Evolutionary conservation across 495 filamentous ascomycete genomes (phyloP).

Genomic region (Bombardia bombarda): DNA sequence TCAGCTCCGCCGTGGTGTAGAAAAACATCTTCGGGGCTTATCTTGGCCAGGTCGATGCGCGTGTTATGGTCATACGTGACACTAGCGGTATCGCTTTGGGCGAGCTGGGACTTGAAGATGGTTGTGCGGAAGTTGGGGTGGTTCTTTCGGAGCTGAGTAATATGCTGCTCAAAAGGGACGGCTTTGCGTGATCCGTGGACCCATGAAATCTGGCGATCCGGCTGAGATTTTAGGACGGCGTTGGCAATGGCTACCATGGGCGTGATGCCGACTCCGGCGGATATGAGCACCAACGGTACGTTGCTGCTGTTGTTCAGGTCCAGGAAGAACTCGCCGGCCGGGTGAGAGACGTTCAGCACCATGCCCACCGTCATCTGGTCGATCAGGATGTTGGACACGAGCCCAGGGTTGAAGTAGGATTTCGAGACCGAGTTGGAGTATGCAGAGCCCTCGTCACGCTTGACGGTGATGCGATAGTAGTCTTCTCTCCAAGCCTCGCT

Average conservation of each 20-base stretch:
- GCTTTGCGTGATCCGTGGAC: constrained; percentile 52
- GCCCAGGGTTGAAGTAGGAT: constrained; percentile 42
- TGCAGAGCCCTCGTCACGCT: constrained; percentile 51
- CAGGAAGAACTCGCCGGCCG: constrained; percentile 63
- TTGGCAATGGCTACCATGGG: constrained; percentile 62
- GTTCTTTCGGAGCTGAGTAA: constrained; percentile 31
- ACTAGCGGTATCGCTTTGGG: constrained; percentile 40
- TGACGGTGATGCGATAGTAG: constrained; percentile 65
- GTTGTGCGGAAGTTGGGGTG: constrained; percentile 26
- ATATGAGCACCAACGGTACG: constrained; percentile 55
- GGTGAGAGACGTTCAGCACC: constrained; percentile 55
- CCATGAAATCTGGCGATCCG: constrained; percentile 46
- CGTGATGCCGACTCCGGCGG: constrained; percentile 63
- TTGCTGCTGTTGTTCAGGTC: constrained; percentile 30
- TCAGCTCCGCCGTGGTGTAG: constrained; percentile 43
- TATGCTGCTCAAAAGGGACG: constrained; percentile 45
- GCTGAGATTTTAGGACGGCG: constrained; percentile 36
- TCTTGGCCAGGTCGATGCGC: constrained; percentile 45
- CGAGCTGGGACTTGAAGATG: constrained; percentile 34
- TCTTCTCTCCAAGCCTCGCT: constrained; percentile 49
- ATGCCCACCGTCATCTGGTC: constrained; percentile 51
- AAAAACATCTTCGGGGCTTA: constrained; percentile 44
- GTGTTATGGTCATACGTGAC: constrained; percentile 48
- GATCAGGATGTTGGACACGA: constrained; percentile 65
- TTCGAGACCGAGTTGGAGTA: constrained; percentile 32